These are phyloP conservation scores for Tricholoma flavovirens DNA, from an alignment of 768 basidiomycete species.

Conservation along the genomic window DNA sequence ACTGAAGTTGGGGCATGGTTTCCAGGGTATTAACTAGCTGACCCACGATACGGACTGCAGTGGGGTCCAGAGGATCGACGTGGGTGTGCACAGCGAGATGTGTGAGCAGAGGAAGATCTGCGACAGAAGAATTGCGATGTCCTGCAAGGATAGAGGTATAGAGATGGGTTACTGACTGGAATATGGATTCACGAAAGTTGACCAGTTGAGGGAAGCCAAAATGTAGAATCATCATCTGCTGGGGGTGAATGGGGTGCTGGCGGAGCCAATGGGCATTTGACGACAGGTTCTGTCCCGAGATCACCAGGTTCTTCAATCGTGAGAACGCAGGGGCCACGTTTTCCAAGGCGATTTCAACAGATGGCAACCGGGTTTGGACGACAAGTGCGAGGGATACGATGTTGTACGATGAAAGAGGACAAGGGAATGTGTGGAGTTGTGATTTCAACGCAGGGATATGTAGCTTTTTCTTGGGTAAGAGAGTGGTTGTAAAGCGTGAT, in stretches of 20 bases:
- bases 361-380: slow-evolving; percentile 26
- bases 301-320: slow-evolving; percentile 26
- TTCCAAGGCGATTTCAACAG: slow-evolving; percentile 27
- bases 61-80: slow-evolving; percentile 7
- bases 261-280: slow-evolving; percentile 32
- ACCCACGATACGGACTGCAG: background rate
- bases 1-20: background rate
- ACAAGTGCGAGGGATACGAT: slow-evolving; percentile 28
- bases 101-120: slow-evolving; percentile 27
- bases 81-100: slow-evolving; percentile 30
- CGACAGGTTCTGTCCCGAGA: slow-evolving; percentile 27
- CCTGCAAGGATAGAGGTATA: slow-evolving; percentile 28
- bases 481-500: slow-evolving; percentile 23
- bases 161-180: slow-evolving; percentile 28
- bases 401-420: slow-evolving; percentile 26
- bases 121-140: slow-evolving; percentile 24
- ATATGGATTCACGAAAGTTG: slow-evolving; percentile 30
- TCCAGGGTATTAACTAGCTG: slow-evolving; percentile 1
- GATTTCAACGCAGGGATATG: slow-evolving; percentile 23
- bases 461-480: slow-evolving; percentile 24
- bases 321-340: slow-evolving; percentile 27
- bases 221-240: slow-evolving; percentile 26
- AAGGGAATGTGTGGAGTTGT: slow-evolving; percentile 22
- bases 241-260: slow-evolving; percentile 24
- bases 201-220: slow-evolving; percentile 28